Evolutionary conservation across 352 stramenopile species (phyloP).

Genomic region (Thraustochytrium striatum): DNA sequence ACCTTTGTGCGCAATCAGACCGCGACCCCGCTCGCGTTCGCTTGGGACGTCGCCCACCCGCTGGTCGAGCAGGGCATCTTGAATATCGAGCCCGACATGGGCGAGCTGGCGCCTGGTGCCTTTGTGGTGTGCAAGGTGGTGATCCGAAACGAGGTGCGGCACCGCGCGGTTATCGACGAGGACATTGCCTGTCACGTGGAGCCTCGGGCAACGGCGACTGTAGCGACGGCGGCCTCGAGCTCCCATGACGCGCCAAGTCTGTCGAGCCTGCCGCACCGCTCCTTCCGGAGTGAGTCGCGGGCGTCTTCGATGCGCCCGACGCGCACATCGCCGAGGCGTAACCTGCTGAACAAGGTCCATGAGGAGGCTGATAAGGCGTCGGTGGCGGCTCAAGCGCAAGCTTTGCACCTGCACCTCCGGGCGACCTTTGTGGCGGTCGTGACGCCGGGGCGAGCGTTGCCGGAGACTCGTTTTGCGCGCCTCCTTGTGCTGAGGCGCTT

Average conservation of each 20-base stretch:
- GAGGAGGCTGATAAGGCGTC: neutral
- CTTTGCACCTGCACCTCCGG: too few species aligned
- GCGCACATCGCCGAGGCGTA: neutral
- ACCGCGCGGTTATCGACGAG: neutral
- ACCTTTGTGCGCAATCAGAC: constrained; percentile 46
- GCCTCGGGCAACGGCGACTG: neutral
- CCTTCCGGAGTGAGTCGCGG: constrained; percentile 8
- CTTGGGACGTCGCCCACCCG: neutral
- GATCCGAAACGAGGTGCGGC: neutral
- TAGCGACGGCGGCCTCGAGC: neutral
- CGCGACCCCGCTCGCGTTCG: neutral
- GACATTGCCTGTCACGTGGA: neutral
- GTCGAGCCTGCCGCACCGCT: neutral
- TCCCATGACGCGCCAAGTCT: neutral
- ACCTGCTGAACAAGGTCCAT: neutral
- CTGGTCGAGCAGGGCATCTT: neutral
- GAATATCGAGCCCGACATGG: neutral
- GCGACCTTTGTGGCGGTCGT: too few species aligned
- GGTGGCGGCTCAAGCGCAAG: neutral
- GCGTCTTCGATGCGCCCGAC: neutral
- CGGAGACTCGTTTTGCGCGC: neutral
- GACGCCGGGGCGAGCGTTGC: neutral
- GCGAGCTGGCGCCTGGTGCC: constrained; percentile 1
- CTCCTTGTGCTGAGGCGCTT: neutral
- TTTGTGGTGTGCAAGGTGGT: constrained; percentile 31